These are phyloP conservation scores for Astrothelium macrocarpum DNA, from an alignment of 495 filamentous ascomycete species.

Conservation along the genomic window DNA sequence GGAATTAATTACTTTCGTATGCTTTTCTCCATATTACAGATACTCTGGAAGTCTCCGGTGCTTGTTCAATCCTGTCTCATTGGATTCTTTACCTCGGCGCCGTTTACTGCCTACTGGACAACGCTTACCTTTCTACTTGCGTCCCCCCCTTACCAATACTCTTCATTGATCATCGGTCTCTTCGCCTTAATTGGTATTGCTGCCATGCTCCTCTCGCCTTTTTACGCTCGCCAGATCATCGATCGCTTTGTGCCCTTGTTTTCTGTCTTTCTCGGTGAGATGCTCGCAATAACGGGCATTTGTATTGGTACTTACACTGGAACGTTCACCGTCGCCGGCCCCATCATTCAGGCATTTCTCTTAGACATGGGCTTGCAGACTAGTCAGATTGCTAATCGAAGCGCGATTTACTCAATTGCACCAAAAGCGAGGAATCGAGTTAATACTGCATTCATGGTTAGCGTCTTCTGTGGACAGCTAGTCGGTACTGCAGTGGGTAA, in stretches of 20 bases:
- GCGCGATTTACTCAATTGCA: conserved; percentile 59
- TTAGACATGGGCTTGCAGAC: conserved; percentile 68
- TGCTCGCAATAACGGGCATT: conserved; percentile 51
- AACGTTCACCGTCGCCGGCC: conserved; percentile 56
- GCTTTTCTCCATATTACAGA: conserved; percentile 50
- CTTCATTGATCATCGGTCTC: conserved; percentile 58
- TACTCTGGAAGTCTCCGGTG: conserved; percentile 54
- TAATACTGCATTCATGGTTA: conserved; percentile 78
- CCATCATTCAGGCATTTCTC: conserved; percentile 63
- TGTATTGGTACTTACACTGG: conserved; percentile 62
- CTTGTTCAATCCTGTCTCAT: conserved; percentile 58
- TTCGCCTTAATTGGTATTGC: conserved; percentile 70
- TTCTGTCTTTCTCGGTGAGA: conserved; percentile 53
- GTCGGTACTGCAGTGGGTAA: conserved; percentile 67
- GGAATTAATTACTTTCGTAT: conserved; percentile 57
- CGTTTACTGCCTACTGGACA: conserved; percentile 71
- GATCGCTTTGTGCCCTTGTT: conserved; percentile 58
- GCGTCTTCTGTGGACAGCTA: conserved; percentile 64
- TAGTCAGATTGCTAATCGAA: conserved; percentile 64
- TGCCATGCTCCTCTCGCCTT: conserved; percentile 53
- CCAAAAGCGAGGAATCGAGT: conserved; percentile 64
- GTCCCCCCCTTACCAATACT: conserved; percentile 56
- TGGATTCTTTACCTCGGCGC: conserved; percentile 44
- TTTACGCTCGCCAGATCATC: conserved; percentile 61
- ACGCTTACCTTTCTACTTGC: conserved; percentile 73